A percentile compares a stretch with the other conserved stretches of the same genome.
Conservation (phyloP, 768 basidiomycete species). For the Collybiopsis luxurians region DNA sequence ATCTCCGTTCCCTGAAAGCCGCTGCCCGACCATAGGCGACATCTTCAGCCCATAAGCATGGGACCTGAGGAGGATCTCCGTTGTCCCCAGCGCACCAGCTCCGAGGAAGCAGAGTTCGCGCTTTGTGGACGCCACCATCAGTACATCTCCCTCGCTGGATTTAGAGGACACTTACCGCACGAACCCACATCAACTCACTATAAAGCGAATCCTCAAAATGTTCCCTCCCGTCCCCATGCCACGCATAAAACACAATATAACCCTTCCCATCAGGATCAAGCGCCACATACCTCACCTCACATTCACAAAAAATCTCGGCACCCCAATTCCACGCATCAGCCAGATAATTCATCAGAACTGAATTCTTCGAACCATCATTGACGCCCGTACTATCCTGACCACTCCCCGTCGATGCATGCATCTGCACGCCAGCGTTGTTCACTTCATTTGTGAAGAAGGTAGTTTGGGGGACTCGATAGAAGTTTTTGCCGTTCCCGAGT, state of each 20-base stretch:
- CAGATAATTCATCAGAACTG: constrained; percentile 17
- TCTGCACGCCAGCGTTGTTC: constrained; percentile 18
- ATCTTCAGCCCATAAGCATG: constrained; percentile 11
- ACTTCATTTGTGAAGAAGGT: constrained; percentile 16
- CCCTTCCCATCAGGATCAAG: constrained; percentile 9
- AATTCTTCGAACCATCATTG: constrained; percentile 18
- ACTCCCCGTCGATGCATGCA: constrained; percentile 16
- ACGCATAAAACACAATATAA: constrained; percentile 16
- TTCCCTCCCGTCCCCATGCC: constrained; percentile 14
- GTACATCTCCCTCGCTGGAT: background rate
- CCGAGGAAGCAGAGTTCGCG: constrained; percentile 16
- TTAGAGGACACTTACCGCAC: constrained; percentile 9
- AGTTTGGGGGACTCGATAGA: constrained; percentile 18
- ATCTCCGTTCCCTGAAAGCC: constrained; percentile 17
- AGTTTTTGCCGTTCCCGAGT: constrained; percentile 12
- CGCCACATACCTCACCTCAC: constrained; percentile 17
- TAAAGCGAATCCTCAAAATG: constrained; percentile 15
- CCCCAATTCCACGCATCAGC: constrained; percentile 21
- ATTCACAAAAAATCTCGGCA: constrained; percentile 21
- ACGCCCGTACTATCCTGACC: constrained; percentile 19
- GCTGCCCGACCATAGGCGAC: constrained; percentile 12
- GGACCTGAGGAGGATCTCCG: constrained; percentile 17
- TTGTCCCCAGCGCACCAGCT: constrained; percentile 17
- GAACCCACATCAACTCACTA: constrained; percentile 15
- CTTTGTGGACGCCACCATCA: background rate